phyloP scores from a whole-genome alignment of 2,329 filamentous ascomycete species.

The Zasmidium cellare region DNA sequence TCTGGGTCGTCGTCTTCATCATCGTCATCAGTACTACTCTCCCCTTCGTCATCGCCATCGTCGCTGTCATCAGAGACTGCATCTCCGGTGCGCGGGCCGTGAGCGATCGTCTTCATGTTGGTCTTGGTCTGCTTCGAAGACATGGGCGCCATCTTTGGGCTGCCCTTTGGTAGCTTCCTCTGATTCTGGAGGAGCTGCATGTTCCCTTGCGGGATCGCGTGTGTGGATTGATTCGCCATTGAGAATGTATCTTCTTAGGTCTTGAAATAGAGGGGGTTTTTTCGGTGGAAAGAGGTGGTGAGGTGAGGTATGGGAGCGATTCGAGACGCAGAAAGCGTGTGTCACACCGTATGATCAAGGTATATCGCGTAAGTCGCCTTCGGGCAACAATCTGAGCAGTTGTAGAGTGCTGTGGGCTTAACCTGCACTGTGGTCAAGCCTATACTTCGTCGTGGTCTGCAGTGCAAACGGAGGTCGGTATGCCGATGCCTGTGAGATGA shows the following conservation, averaged over 20 bases:
- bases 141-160: constrained; percentile 10
- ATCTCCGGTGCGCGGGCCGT: constrained; percentile 18
- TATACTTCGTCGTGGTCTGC: constrained; percentile 28
- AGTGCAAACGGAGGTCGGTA: constrained; percentile 15
- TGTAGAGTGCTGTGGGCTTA: constrained; percentile 21
- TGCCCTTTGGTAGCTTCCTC: constrained; percentile 16
- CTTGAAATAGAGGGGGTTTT: neutral
- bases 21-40: constrained; percentile 22
- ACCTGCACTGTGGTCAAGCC: constrained; percentile 20
- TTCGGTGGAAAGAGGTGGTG: neutral
- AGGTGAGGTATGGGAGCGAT: neutral
- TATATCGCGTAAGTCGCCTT: constrained; percentile 28
- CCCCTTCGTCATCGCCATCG: constrained; percentile 21
- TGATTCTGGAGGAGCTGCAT: constrained; percentile 18
- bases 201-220: constrained; percentile 10
- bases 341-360: constrained; percentile 3
- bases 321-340: neutral
- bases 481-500: constrained; percentile 15
- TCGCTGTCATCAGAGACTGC: constrained; percentile 24
- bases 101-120: constrained; percentile 14
- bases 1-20: constrained; percentile 26
- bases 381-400: constrained; percentile 25
- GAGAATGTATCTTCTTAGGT: neutral
- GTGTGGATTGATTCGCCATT: constrained; percentile 16
- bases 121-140: constrained; percentile 15